A percentile compares a stretch with the other conserved stretches of the same genome.
Evolutionary conservation across 148 eudicot species (phyloP).

Genomic region (Vaccinium macrocarpon): DNA sequence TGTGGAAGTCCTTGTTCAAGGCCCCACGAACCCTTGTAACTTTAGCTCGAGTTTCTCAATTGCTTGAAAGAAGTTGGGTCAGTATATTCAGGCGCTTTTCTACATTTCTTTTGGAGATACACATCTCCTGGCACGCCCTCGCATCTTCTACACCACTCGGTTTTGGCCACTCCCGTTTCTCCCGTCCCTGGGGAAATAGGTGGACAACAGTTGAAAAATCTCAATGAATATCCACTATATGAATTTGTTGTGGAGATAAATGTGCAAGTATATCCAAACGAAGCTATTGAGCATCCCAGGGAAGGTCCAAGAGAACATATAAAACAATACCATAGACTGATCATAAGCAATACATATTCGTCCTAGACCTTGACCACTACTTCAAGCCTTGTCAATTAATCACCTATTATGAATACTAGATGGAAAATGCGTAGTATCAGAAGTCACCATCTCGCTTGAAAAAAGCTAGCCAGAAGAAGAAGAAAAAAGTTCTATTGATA

Average conservation of each 20-base stretch:
- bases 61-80: no score
- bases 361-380: not conserved
- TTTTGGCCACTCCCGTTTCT: no score
- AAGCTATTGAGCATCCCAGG: not conserved
- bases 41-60: no score
- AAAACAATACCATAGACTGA: not conserved
- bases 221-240: not conserved
- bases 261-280: not conserved
- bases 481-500: not conserved
- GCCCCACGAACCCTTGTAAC: no score
- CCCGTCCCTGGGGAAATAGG: no score
- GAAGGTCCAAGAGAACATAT: not conserved
- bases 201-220: no score
- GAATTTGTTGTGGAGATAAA: not conserved
- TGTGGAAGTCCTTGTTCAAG: no score
- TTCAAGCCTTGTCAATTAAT: not conserved
- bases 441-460: not conserved
- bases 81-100: no score
- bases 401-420: not conserved
- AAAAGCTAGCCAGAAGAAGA: not conserved
- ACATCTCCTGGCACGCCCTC: no score
- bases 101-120: no score
- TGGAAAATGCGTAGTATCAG: not conserved
- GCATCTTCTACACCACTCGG: no score
- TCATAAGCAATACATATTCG: not conserved